Evolutionary conservation across 768 basidiomycete genomes (phyloP).

Genomic region (Plicaturopsis crispa): DNA sequence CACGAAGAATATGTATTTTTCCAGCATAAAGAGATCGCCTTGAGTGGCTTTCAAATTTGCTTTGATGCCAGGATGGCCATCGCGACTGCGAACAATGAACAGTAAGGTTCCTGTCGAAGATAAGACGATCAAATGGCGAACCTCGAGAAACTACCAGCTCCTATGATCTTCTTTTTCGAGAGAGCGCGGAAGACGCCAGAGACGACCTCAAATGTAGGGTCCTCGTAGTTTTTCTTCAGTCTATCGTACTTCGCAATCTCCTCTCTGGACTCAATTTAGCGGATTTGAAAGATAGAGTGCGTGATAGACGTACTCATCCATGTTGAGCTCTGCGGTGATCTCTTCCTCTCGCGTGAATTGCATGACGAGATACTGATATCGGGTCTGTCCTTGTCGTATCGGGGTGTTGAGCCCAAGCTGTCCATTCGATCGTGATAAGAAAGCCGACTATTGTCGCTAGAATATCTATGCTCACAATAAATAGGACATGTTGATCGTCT

Average conservation of each 20-base stretch:
- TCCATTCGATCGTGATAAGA: not conserved
- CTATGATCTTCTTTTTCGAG: constrained; percentile 86
- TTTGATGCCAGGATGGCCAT: constrained; percentile 92
- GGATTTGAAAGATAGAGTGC: constrained; percentile 1
- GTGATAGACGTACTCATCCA: constrained; percentile 65
- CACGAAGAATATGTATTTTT: constrained; percentile 97
- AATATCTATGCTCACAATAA: constrained; percentile 64
- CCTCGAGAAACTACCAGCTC: constrained; percentile 83
- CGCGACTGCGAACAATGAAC: constrained; percentile 43
- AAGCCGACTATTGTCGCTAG: not conserved
- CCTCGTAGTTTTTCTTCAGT: constrained; percentile 90
- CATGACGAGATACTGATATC: constrained; percentile 97
- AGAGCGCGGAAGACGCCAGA: constrained; percentile 90
- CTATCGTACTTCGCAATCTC: constrained; percentile 73
- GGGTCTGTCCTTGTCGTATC: constrained; percentile 95
- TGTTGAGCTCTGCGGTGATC: constrained; percentile 90
- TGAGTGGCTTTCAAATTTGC: constrained; percentile 95
- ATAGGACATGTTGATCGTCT: constrained; percentile 91
- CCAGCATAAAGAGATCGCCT: constrained; percentile 96
- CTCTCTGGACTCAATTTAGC: constrained; percentile 38
- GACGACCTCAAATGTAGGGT: constrained; percentile 92
- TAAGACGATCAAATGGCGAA: constrained; percentile 19
- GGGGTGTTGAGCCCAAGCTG: constrained; percentile 89
- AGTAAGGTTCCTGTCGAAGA: not conserved
- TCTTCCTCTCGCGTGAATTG: constrained; percentile 97